Evolutionary conservation across 805 yeast species (phyloP).

Genomic region (Ogataea siamensis): DNA sequence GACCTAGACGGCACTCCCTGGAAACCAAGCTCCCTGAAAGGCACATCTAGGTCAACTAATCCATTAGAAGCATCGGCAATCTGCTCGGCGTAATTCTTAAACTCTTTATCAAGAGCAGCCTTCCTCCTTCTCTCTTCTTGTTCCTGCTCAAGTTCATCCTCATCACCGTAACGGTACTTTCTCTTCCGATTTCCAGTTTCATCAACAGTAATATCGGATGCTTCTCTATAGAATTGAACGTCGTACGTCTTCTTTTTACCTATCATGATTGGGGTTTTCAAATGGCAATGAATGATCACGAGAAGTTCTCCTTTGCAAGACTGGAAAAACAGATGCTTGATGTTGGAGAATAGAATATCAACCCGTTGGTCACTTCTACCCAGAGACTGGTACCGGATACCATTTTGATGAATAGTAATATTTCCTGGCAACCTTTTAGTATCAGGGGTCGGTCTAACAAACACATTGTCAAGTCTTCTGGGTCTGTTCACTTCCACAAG

Average conservation of each 20-base stretch:
- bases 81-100: slow-evolving; percentile 81
- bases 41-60: slow-evolving; percentile 82
- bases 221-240: slow-evolving; percentile 95
- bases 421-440: slow-evolving; percentile 93
- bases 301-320: slow-evolving; percentile 93
- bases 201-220: slow-evolving; percentile 92
- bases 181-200: slow-evolving; percentile 95
- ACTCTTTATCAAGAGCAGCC: slow-evolving; percentile 86
- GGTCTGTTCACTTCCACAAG: slow-evolving; percentile 83
- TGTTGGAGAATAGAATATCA: slow-evolving; percentile 85
- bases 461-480: slow-evolving; percentile 81
- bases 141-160: slow-evolving; percentile 97
- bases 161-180: slow-evolving; percentile 88
- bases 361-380: slow-evolving; percentile 81
- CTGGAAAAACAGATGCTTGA: slow-evolving; percentile 92
- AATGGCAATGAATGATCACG: slow-evolving; percentile 88
- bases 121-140: slow-evolving; percentile 96
- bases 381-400: slow-evolving; percentile 89
- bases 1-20: slow-evolving; percentile 97
- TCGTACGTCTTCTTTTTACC: slow-evolving; percentile 95
- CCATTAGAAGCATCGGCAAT: slow-evolving; percentile 88
- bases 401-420: slow-evolving; percentile 90
- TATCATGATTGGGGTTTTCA: slow-evolving; percentile 89
- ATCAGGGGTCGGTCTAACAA: slow-evolving; percentile 94
- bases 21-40: slow-evolving; percentile 94